Conservation (phyloP, 2,329 filamentous ascomycete genomes). For the Ophiostoma sp. region DNA sequence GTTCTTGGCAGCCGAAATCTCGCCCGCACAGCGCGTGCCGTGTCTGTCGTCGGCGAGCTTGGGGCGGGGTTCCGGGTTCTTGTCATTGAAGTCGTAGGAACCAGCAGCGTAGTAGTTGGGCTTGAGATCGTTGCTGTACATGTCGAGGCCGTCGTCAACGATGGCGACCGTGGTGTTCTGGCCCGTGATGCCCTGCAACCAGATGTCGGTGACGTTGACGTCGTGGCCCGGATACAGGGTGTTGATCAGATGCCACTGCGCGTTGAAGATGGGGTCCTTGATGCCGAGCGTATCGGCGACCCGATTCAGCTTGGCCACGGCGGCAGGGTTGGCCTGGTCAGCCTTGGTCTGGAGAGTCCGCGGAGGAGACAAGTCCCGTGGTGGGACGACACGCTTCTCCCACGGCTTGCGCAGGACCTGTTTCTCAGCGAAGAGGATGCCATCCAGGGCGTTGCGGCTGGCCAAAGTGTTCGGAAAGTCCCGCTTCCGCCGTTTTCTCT, state of each 20-base stretch:
- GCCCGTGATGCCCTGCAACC: constrained; percentile 87
- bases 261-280: constrained; percentile 82
- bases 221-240: constrained; percentile 79
- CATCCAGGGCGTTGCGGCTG: constrained; percentile 63
- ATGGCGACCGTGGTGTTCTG: constrained; percentile 88
- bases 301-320: constrained; percentile 58
- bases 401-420: constrained; percentile 55
- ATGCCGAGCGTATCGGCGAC: constrained; percentile 72
- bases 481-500: constrained; percentile 63
- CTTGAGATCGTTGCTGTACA: constrained; percentile 90
- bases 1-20: constrained; percentile 89
- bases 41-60: constrained; percentile 83
- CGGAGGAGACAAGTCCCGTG: constrained; percentile 6
- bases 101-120: constrained; percentile 91
- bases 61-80: constrained; percentile 74
- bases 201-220: constrained; percentile 92
- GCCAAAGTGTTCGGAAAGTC: constrained; percentile 38
- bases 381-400: constrained; percentile 53
- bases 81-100: constrained; percentile 95
- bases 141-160: constrained; percentile 93
- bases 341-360: constrained; percentile 13
- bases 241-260: constrained; percentile 97
- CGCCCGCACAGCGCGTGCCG: constrained; percentile 91
- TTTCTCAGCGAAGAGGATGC: constrained; percentile 78
- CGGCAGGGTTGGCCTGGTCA: constrained; percentile 40